A percentile compares a stretch with the other conserved stretches of the same genome.
Conservation (phyloP, 1,284 basidiomycete species). For the Apiotrichum sp. region DNA sequence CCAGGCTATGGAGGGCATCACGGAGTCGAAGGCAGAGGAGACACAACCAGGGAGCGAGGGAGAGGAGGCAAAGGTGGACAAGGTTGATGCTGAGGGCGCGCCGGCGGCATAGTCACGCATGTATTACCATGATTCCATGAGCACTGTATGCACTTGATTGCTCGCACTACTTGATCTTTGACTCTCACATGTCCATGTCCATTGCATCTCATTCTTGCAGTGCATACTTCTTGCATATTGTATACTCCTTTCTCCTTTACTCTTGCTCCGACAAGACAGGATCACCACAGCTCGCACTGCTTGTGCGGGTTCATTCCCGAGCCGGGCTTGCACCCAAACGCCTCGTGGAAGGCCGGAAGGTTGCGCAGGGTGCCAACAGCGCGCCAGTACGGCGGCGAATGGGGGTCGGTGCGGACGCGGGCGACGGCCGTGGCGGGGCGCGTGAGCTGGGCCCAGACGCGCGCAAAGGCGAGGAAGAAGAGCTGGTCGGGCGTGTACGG, state of each 20-base stretch:
- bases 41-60: background rate
- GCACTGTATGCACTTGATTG: no score
- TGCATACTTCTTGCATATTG: no score
- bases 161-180: no score
- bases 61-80: background rate
- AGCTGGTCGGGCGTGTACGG: slow-evolving; percentile 74
- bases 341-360: slow-evolving; percentile 43
- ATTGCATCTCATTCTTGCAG: no score
- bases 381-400: slow-evolving; percentile 71
- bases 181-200: no score
- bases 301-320: slow-evolving; percentile 39
- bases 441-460: slow-evolving; percentile 32
- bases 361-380: slow-evolving; percentile 70
- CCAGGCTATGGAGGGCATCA: no score
- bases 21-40: background rate
- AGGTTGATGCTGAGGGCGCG: background rate
- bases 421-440: slow-evolving; percentile 55
- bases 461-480: slow-evolving; percentile 78
- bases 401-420: slow-evolving; percentile 77
- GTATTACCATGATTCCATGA: no score
- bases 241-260: no score
- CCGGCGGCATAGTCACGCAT: background rate
- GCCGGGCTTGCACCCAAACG: slow-evolving; percentile 43
- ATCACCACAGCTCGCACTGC: slow-evolving; percentile 39
- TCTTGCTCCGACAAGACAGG: background rate